Base-by-base conservation (phyloP, 441 rosid genomes). In the Francoa sonchifolia region DNA sequence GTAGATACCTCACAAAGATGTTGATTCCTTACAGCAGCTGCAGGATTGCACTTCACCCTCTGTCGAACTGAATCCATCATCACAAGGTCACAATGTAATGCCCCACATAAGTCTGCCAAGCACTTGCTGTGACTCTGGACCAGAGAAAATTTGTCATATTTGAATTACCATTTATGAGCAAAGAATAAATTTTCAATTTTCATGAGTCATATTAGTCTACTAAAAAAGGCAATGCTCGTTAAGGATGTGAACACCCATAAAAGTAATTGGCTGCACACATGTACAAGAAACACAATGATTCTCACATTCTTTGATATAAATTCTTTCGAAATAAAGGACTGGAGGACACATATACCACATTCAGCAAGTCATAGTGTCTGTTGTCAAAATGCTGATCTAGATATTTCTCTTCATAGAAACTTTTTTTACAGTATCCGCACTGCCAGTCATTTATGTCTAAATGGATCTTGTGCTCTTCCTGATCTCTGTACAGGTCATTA, bases 101-200 rank as follows among this genome's bases (percentile, higher is more conserved):
- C 82, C 28, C 77, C 73, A 39, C 75, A 71, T 20, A 71, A 18
- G 48, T 71, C 82, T 34, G 77, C 73, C 42, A 66, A 44, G 47
- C 77, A 74, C 43, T 48, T 61, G 40, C 71, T 33, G 8, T 39
- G 64, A 66, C 75, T 71, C 77, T 74, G 66, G 38, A 55, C 37
- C 46, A 54, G 37, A 31, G 28, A 8, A 33, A 39, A 44, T 19
- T 43, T 39, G 36, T 25, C 49, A 54, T 19, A 26, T 36, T 42
- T 50, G 35, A 43, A 17, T 37, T 23, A 36, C 40, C 26, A 42
- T 6, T 37, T 6, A 12, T 19, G 5, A 22, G 29, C 19, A 14
- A 43, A 17, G 19, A 7, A 8, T n/a, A 23, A 19, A 10, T 3
- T 13, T 0, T 29, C 19, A 42, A 22, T 33, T 19, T 21, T 5